Evolutionary conservation across 2,329 filamentous ascomycete genomes (phyloP).

Genomic region (Claviceps spartinae): DNA sequence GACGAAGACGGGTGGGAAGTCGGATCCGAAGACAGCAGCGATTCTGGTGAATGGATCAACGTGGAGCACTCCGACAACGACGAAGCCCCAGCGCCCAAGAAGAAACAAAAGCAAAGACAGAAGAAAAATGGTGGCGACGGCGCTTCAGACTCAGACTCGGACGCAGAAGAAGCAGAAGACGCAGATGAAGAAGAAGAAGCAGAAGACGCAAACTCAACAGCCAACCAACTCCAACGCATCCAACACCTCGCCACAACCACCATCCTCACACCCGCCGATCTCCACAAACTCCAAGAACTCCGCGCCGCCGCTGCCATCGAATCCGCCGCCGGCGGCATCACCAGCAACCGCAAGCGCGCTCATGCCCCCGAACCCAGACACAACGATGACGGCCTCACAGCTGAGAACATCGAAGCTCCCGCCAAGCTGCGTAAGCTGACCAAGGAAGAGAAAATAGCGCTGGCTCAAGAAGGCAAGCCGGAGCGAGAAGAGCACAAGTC

Average conservation of each 20-base stretch:
- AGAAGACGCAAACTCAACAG: slow-evolving; percentile 28
- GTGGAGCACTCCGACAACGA: slow-evolving; percentile 68
- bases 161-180: slow-evolving; percentile 1
- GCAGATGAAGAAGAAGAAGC: background rate
- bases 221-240: slow-evolving; percentile 35
- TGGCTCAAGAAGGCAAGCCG: slow-evolving; percentile 71
- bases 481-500: slow-evolving; percentile 70
- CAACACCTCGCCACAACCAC: slow-evolving; percentile 79
- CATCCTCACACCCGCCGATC: slow-evolving; percentile 87
- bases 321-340: slow-evolving; percentile 37
- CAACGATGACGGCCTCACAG: slow-evolving; percentile 77
- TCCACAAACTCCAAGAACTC: slow-evolving; percentile 87
- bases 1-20: slow-evolving; percentile 49
- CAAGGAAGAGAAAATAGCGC: slow-evolving; percentile 77
- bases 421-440: slow-evolving; percentile 69
- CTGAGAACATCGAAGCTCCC: slow-evolving; percentile 81
- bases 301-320: slow-evolving; percentile 60
- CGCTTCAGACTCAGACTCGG: slow-evolving; percentile 12
- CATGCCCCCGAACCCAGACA: slow-evolving; percentile 44
- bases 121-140: slow-evolving; percentile 16
- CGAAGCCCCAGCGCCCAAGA: slow-evolving; percentile 48
- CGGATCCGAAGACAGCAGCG: slow-evolving; percentile 39
- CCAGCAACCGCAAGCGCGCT: slow-evolving; percentile 27
- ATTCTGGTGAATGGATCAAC: slow-evolving; percentile 86
- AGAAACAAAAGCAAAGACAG: slow-evolving; percentile 18